Percentiles rank a stretch among this genome's conserved stretches.
phyloP scores from a whole-genome alignment of 306 rosid species.

The Sicyos baderoa region DNA sequence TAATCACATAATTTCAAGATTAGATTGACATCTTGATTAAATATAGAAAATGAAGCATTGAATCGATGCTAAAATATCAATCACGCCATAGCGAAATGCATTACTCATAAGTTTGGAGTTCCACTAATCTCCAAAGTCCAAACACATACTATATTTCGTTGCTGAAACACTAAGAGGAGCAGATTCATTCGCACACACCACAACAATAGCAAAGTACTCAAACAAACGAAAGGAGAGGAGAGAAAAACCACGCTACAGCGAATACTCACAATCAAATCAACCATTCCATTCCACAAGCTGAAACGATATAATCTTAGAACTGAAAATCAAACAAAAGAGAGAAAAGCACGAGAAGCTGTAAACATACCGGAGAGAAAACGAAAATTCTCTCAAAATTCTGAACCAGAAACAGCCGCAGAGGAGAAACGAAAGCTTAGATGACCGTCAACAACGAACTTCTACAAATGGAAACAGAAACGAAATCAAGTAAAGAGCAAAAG shows the following conservation, averaged over 20 bases:
- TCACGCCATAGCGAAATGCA: neutral
- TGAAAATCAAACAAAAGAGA: neutral
- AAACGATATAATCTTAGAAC: neutral
- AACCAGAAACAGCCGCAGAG: neutral
- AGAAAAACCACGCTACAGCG: neutral
- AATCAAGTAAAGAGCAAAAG: neutral
- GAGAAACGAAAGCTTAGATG: conserved; percentile 21
- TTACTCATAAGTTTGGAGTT: neutral
- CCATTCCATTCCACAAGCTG: neutral
- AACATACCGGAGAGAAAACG: neutral
- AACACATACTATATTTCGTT: neutral
- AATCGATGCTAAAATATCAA: neutral
- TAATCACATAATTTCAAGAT: neutral
- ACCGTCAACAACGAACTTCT: conserved; percentile 37
- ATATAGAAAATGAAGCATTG: neutral
- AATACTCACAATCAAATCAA: neutral
- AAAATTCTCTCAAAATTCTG: neutral
- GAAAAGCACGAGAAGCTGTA: neutral
- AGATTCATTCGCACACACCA: neutral
- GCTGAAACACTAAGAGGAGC: neutral
- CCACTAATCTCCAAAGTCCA: neutral
- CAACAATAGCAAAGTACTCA: conserved; percentile 6
- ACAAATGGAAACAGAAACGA: neutral
- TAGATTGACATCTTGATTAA: neutral
- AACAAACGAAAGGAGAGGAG: neutral